phyloP scores from a whole-genome alignment of 305 asterid genomes.

The Fraxinus angustifolia region DNA sequence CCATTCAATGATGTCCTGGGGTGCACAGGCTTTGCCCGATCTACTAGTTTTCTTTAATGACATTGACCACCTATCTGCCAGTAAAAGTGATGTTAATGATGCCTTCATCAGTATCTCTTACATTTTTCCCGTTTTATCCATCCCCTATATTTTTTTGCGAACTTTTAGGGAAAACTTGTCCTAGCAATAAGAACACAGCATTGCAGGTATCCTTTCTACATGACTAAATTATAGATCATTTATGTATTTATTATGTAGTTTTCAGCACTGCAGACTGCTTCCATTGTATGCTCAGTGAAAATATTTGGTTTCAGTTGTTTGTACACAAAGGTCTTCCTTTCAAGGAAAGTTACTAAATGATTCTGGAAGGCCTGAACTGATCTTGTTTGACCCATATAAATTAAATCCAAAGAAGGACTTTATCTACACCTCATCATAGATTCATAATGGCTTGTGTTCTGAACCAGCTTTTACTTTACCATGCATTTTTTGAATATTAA shows the following conservation, averaged over 20 bases:
- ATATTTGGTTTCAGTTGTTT: slow-evolving; percentile 6
- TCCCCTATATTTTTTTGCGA: background rate
- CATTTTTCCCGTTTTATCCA: background rate
- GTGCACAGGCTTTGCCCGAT: background rate
- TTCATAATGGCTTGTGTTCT: background rate
- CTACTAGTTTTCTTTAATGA: slow-evolving; percentile 13
- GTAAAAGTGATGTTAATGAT: background rate
- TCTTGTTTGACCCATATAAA: background rate
- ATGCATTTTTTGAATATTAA: slow-evolving; percentile 2
- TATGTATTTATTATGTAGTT: background rate
- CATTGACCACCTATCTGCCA: slow-evolving; percentile 14
- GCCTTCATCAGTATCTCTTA: background rate
- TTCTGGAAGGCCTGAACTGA: slow-evolving; percentile 13
- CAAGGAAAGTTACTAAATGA: slow-evolving; percentile 3
- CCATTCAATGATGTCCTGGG: background rate
- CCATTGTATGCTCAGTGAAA: background rate
- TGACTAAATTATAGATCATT: background rate
- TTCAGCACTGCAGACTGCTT: slow-evolving; percentile 1
- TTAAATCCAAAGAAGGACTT: background rate
- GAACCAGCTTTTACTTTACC: background rate
- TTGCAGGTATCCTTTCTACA: slow-evolving; percentile 12
- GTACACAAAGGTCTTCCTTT: background rate
- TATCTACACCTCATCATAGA: background rate
- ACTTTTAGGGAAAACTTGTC: background rate
- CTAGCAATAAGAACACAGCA: background rate